A percentile compares a stretch with the other conserved stretches of the same genome.
phyloP scores from a whole-genome alignment of 805 yeast genomes.

The Isabelozyma gotoi region DNA sequence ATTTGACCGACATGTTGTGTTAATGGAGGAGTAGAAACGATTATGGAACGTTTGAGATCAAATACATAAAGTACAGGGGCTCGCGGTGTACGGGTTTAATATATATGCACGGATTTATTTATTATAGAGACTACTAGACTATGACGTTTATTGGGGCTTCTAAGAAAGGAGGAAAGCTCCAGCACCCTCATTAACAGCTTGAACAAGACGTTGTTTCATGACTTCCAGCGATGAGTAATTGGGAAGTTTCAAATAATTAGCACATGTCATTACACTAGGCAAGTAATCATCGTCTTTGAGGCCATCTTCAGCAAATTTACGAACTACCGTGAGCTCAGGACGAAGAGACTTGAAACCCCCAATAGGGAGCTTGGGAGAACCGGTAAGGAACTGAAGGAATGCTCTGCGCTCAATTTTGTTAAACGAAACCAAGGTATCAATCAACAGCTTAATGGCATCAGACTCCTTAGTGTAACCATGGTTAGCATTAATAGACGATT shows the following conservation, averaged over 20 bases:
- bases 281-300: constrained; percentile 71
- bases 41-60: background rate
- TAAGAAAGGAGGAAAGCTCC: constrained; percentile 81
- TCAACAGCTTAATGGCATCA: constrained; percentile 54
- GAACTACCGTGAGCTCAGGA: constrained; percentile 85
- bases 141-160: no score
- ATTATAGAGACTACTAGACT: no score
- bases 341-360: constrained; percentile 86
- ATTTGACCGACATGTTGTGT: constrained; percentile 18
- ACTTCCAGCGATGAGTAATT: constrained; percentile 65
- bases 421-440: constrained; percentile 63
- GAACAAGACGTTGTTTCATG: constrained; percentile 56
- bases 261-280: constrained; percentile 99
- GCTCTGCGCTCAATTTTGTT: constrained; percentile 55
- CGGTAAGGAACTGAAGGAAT: constrained; percentile 86
- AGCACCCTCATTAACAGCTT: constrained; percentile 85
- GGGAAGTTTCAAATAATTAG: constrained; percentile 88
- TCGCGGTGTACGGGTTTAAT: no score
- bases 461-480: constrained; percentile 86
- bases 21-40: background rate
- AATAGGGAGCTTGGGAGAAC: constrained; percentile 88
- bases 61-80: no score
- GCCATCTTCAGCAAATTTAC: constrained; percentile 76
- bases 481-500: constrained; percentile 70
- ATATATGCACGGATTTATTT: no score